Evolutionary conservation across 2,329 filamentous ascomycete species (phyloP).

Genomic region (Fusarium denticulatum): DNA sequence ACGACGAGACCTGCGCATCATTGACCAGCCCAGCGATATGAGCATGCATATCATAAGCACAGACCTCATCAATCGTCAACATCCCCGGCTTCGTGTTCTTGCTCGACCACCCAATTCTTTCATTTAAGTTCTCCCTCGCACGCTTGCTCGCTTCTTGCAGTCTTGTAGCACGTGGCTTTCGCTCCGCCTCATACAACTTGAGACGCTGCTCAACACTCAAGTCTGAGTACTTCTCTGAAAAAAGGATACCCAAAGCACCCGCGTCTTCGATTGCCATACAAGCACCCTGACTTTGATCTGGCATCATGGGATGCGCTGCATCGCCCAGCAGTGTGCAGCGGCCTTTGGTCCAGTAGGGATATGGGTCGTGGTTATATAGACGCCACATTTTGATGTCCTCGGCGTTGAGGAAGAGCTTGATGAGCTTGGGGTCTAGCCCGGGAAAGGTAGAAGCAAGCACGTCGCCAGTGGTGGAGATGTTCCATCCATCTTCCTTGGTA

Average conservation of each 20-base stretch:
- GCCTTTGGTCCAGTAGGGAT: slow-evolving; percentile 23
- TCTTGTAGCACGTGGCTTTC: slow-evolving; percentile 10
- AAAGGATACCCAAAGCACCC: not conserved
- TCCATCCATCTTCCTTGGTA: slow-evolving; percentile 66
- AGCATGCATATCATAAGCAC: slow-evolving; percentile 56
- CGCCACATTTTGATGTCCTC: slow-evolving; percentile 70
- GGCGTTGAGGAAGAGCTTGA: slow-evolving; percentile 64
- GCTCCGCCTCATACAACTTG: slow-evolving; percentile 1
- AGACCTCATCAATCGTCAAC: slow-evolving; percentile 72
- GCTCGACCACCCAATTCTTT: slow-evolving; percentile 21
- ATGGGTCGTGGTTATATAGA: slow-evolving; percentile 55
- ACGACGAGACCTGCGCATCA: not conserved
- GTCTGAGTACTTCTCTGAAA: slow-evolving; percentile 2
- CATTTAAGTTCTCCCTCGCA: slow-evolving; percentile 17
- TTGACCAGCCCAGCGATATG: slow-evolving; percentile 31
- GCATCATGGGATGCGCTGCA: slow-evolving; percentile 28
- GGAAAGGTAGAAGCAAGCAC: slow-evolving; percentile 67
- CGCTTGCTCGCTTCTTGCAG: slow-evolving; percentile 16
- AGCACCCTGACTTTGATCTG: slow-evolving; percentile 15
- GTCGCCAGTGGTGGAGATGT: slow-evolving; percentile 58
- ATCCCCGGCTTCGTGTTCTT: slow-evolving; percentile 62
- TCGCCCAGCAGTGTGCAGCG: slow-evolving; percentile 17
- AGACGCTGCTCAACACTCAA: slow-evolving; percentile 4
- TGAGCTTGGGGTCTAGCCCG: slow-evolving; percentile 64
- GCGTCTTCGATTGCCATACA: slow-evolving; percentile 19